phyloP scores from a whole-genome alignment of 2,329 filamentous ascomycete species.

The Neonectria faginata region DNA sequence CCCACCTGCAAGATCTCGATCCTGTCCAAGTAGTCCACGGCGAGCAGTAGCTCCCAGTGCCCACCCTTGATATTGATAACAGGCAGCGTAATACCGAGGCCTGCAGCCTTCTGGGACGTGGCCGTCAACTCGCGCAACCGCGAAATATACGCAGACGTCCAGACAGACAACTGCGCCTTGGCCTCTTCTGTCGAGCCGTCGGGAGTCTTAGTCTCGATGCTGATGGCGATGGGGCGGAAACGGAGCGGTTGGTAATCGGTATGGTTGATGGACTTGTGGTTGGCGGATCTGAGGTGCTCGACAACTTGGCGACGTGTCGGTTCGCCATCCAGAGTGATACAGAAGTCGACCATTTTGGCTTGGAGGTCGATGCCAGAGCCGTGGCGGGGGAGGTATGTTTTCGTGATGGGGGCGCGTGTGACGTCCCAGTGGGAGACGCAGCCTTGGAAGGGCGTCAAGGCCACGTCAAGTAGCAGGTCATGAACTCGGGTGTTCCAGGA shows the following conservation, averaged over 20 bases:
- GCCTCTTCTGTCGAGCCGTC: conserved; percentile 18
- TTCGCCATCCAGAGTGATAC: conserved; percentile 11
- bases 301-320: neutral
- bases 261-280: conserved; percentile 23
- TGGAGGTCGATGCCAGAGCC: conserved; percentile 11
- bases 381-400: conserved; percentile 3
- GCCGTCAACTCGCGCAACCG: no score
- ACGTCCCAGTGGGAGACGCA: conserved; percentile 8
- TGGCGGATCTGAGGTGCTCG: conserved; percentile 4
- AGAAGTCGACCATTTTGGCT: conserved; percentile 19
- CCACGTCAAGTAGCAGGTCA: conserved; percentile 10
- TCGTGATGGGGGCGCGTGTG: conserved; percentile 8
- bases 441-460: neutral
- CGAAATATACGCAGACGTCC: conserved; percentile 1
- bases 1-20: conserved; percentile 8
- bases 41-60: conserved; percentile 12
- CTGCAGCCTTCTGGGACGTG: no score
- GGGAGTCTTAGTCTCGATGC: conserved; percentile 25
- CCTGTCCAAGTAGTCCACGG: neutral
- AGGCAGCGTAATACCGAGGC: neutral
- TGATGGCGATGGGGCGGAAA: neutral
- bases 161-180: conserved; percentile 20
- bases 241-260: conserved; percentile 6
- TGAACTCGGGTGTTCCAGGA: conserved; percentile 14
- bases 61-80: conserved; percentile 8